A percentile compares a stretch with the other conserved stretches of the same genome.
These are phyloP conservation scores for Scutellaria galericulata DNA, from an alignment of 257 asterid genomes.

Conservation along the genomic window DNA sequence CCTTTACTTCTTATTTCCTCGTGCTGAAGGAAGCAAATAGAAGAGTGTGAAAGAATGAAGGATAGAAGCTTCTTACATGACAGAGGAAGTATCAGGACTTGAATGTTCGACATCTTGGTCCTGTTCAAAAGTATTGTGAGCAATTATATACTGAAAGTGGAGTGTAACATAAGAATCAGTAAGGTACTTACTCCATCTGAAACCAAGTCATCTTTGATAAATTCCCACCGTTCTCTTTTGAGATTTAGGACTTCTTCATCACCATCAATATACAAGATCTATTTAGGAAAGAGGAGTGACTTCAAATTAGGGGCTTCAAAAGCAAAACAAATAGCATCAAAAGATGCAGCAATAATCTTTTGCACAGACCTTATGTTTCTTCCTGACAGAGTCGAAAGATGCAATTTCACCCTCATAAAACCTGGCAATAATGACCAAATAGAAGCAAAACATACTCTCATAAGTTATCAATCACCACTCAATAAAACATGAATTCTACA, in stretches of 20 bases:
- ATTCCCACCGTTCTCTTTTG: conserved; percentile 60
- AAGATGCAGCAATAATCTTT: conserved; percentile 31
- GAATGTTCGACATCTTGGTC: conserved; percentile 60
- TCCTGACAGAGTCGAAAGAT: conserved; percentile 70
- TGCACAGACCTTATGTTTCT: conserved; percentile 76
- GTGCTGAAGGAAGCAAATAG: neutral
- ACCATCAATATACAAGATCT: conserved; percentile 83
- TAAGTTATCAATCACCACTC: conserved; percentile 1
- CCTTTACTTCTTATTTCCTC: neutral
- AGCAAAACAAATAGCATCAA: conserved; percentile 29
- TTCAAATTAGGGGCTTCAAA: conserved; percentile 24
- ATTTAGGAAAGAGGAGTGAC: conserved; percentile 31
- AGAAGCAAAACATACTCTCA: conserved; percentile 17
- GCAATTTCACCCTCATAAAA: conserved; percentile 75
- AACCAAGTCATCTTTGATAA: conserved; percentile 51
- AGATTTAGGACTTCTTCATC: conserved; percentile 77
- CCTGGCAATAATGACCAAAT: conserved; percentile 55
- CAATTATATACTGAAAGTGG: conserved; percentile 10
- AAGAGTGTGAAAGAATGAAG: conserved; percentile 9
- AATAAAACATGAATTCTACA: conserved; percentile 1
- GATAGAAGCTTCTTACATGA: conserved; percentile 63
- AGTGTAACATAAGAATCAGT: conserved; percentile 31
- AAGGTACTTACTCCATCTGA: conserved; percentile 57
- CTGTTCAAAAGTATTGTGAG: conserved; percentile 46
- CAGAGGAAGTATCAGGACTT: conserved; percentile 65